These are phyloP conservation scores for Trichosporon faecale DNA, from an alignment of 1,284 basidiomycete species.

Conservation along the genomic window DNA sequence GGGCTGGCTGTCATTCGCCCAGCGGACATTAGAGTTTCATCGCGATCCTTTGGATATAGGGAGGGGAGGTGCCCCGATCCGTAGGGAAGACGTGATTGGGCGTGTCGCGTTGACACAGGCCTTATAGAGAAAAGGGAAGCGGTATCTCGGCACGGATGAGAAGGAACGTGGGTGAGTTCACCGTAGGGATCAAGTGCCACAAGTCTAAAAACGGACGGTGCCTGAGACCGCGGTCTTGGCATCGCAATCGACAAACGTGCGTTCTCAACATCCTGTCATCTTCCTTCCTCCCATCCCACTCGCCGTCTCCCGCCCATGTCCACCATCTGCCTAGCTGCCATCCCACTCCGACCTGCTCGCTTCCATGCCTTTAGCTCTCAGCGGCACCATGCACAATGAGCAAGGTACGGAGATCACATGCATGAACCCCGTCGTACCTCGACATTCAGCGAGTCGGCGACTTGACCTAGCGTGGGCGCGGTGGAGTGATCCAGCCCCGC, in stretches of 20 bases:
- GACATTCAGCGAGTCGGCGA: neutral
- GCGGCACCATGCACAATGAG: neutral
- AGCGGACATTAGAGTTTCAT: neutral
- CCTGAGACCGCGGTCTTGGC: slow-evolving; percentile 8
- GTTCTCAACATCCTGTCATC: neutral
- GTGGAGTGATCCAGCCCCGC: neutral
- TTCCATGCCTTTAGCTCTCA: neutral
- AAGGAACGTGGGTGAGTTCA: neutral
- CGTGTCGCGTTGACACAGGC: neutral
- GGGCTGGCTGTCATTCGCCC: neutral
- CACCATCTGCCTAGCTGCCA: neutral
- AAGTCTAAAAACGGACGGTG: slow-evolving; percentile 1
- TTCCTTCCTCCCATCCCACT: neutral
- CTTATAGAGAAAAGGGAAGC: neutral
- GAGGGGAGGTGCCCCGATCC: neutral
- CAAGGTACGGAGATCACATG: neutral
- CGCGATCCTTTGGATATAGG: neutral
- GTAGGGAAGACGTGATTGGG: neutral
- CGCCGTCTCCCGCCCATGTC: neutral
- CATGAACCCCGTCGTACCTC: neutral
- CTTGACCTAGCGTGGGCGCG: neutral
- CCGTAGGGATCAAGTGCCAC: neutral
- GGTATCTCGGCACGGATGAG: neutral
- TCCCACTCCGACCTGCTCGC: neutral
- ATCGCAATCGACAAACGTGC: slow-evolving; percentile 4